Conservation (phyloP, 805 yeast genomes). For the Ogataea wickerhamii region DNA sequence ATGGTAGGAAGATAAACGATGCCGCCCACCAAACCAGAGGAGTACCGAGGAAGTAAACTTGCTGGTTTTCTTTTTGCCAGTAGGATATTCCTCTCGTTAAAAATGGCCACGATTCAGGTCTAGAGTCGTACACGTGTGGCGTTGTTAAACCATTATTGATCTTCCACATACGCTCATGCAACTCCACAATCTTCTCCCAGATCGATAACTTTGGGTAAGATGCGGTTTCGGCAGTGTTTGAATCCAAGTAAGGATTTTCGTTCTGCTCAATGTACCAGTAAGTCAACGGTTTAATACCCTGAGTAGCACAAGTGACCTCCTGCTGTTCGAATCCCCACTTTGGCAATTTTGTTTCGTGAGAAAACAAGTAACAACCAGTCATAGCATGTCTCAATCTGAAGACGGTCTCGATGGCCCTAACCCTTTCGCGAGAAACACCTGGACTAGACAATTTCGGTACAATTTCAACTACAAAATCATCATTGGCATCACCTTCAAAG, state of each 20-base stretch:
- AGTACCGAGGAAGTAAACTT: constrained; percentile 72
- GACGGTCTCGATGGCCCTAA: constrained; percentile 65
- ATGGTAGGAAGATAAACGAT: constrained; percentile 48
- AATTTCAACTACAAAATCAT: constrained; percentile 75
- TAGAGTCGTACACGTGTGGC: constrained; percentile 68
- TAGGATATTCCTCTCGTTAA: constrained; percentile 76
- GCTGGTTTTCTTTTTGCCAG: constrained; percentile 56
- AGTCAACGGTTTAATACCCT: constrained; percentile 57
- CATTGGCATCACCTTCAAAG: constrained; percentile 79
- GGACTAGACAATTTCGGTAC: constrained; percentile 49
- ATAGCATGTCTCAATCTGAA: constrained; percentile 76
- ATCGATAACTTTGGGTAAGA: constrained; percentile 53
- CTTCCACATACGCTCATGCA: constrained; percentile 74
- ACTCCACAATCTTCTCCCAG: constrained; percentile 58
- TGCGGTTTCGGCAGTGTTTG: constrained; percentile 43
- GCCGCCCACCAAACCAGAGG: constrained; percentile 78
- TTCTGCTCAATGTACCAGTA: constrained; percentile 77
- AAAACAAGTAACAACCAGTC: constrained; percentile 73
- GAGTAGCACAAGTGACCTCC: constrained; percentile 77
- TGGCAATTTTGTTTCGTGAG: constrained; percentile 73
- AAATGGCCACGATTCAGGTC: constrained; percentile 73
- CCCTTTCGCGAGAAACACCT: constrained; percentile 50
- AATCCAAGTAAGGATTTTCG: constrained; percentile 43
- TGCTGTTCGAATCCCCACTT: constrained; percentile 83
- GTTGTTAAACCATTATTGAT: constrained; percentile 66